A percentile compares a stretch with the other conserved stretches of the same genome.
Conservation (phyloP, 139 green algal species). For the Eudorina sp. region DNA sequence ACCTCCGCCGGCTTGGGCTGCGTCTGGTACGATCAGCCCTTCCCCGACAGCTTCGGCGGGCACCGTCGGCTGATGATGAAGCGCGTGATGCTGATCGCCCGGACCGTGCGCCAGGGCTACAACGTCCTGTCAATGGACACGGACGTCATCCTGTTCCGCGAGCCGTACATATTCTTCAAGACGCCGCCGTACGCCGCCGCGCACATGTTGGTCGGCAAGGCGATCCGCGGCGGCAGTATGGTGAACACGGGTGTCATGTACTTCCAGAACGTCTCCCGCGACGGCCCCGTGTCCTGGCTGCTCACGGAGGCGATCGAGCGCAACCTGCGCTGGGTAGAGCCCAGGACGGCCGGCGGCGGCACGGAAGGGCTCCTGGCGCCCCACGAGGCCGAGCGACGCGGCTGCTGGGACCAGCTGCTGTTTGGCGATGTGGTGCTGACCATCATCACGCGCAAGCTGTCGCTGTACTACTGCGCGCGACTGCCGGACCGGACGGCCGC, state of each 20-base stretch:
- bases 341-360: not conserved
- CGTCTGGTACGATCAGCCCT: slow-evolving; percentile 39
- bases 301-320: slow-evolving; percentile 18
- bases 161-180: slow-evolving; percentile 44
- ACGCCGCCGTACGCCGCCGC: slow-evolving; percentile 10
- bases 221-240: not conserved
- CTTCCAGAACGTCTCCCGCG: not conserved
- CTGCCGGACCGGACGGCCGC: not conserved
- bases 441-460: not conserved
- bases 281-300: slow-evolving; percentile 12
- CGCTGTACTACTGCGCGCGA: slow-evolving; percentile 16
- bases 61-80: slow-evolving; percentile 45
- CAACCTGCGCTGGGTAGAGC: slow-evolving; percentile 43
- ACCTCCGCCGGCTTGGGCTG: slow-evolving; percentile 17
- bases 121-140: slow-evolving; percentile 45
- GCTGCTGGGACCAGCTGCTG: slow-evolving; percentile 50
- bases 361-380: not conserved
- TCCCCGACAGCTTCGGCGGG: slow-evolving; percentile 13
- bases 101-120: slow-evolving; percentile 20
- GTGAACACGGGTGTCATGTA: slow-evolving; percentile 49
- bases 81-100: slow-evolving; percentile 29
- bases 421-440: slow-evolving; percentile 27
- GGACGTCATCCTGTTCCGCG: slow-evolving; percentile 40
- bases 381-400: slow-evolving; percentile 17
- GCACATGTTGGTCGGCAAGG: slow-evolving; percentile 1